A percentile compares a stretch with the other conserved stretches of the same genome.
These are phyloP conservation scores for Cymbopogon flexuosus DNA, from an alignment of 202 grass and related monocot genomes.

Conservation along the genomic window DNA sequence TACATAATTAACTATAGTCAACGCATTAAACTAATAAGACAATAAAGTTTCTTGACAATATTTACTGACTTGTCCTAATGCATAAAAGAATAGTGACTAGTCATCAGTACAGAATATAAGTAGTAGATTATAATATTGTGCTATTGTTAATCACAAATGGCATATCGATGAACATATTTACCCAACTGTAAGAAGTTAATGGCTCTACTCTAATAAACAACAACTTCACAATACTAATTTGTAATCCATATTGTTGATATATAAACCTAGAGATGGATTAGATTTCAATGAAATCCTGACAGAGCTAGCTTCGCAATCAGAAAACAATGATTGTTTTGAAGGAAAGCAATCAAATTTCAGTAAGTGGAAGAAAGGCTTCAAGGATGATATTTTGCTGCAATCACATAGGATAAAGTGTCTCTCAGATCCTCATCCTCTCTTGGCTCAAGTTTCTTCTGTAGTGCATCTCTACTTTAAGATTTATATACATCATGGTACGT, in stretches of 20 bases:
- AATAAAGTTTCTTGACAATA: background rate
- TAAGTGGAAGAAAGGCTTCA: background rate
- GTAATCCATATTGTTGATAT: background rate
- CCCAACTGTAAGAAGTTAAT: background rate
- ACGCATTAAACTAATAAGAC: background rate
- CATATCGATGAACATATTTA: background rate
- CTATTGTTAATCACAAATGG: background rate
- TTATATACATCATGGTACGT: background rate
- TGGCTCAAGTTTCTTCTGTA: background rate
- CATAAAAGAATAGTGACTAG: background rate
- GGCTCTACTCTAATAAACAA: background rate
- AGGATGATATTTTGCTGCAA: background rate
- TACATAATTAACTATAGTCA: background rate
- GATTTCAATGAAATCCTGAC: background rate
- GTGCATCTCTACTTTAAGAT: background rate
- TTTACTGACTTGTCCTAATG: background rate
- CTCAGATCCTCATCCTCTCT: background rate
- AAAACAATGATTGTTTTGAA: background rate
- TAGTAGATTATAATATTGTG: background rate
- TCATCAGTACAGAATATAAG: background rate
- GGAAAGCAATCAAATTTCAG: background rate
- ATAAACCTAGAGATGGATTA: background rate
- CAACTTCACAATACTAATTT: background rate
- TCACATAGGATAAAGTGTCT: background rate
- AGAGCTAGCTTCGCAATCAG: background rate